phyloP scores from a whole-genome alignment of 495 filamentous ascomycete genomes.

The Podospora australis region DNA sequence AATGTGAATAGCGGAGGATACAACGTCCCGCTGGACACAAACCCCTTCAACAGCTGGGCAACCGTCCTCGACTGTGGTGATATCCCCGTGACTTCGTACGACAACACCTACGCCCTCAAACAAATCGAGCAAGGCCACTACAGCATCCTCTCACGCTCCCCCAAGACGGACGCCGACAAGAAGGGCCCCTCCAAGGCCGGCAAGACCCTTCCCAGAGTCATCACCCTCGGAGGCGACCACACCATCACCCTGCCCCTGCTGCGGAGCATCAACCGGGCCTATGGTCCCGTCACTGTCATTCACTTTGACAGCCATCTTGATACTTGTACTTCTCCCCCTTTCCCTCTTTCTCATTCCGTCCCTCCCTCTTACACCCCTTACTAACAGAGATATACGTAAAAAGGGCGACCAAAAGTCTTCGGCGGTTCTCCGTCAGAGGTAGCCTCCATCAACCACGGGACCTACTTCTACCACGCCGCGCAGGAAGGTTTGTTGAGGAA shows the following conservation, averaged over 20 bases:
- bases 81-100: constrained; percentile 73
- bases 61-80: constrained; percentile 79
- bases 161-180: constrained; percentile 42
- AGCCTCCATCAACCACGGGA: constrained; percentile 69
- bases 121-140: constrained; percentile 71
- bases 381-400: constrained; percentile 26
- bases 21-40: constrained; percentile 72
- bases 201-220: constrained; percentile 52
- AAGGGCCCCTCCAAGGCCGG: constrained; percentile 44
- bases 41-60: constrained; percentile 73
- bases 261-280: constrained; percentile 67
- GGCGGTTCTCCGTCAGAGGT: constrained; percentile 56
- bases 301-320: constrained; percentile 83
- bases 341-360: constrained; percentile 35
- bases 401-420: constrained; percentile 60
- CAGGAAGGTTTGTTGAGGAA: constrained; percentile 70
- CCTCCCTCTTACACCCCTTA: neutral
- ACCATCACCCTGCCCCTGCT: constrained; percentile 75
- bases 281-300: constrained; percentile 74
- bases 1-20: constrained; percentile 53
- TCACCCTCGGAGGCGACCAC: constrained; percentile 81
- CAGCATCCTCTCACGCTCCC: constrained; percentile 43
- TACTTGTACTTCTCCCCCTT: constrained; percentile 65
- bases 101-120: constrained; percentile 69
- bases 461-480: constrained; percentile 78